These are phyloP conservation scores for Kondoa malvinella DNA, from an alignment of 768 basidiomycete genomes.

Conservation along the genomic window DNA sequence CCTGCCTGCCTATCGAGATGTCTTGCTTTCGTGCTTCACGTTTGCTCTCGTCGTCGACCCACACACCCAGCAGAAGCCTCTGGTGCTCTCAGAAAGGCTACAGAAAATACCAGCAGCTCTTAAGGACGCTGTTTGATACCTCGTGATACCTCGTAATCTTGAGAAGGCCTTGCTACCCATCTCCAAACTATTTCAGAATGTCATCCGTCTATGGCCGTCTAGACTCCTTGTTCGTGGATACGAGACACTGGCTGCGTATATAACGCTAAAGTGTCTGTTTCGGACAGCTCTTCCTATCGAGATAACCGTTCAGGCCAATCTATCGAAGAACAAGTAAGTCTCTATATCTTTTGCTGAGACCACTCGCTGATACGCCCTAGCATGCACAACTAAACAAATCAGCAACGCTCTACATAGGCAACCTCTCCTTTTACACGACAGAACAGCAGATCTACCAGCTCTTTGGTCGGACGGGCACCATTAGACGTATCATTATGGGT, in stretches of 20 bases:
- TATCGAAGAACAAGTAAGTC: constrained; percentile 4
- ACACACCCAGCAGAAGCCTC: too few species aligned
- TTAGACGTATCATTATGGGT: constrained; percentile 53
- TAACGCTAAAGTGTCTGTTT: too few species aligned
- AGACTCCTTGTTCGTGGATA: neutral
- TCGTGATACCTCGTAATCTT: neutral
- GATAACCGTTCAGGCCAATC: constrained; percentile 44
- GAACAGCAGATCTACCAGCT: constrained; percentile 92
- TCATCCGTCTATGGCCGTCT: neutral
- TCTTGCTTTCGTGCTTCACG: too few species aligned
- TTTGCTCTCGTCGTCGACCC: too few species aligned
- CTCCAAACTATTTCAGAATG: neutral
- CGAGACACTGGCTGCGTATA: too few species aligned
- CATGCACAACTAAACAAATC: constrained; percentile 1
- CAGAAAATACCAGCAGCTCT: too few species aligned
- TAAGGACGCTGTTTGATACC: neutral
- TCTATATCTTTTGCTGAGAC: constrained; percentile 39
- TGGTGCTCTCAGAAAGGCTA: too few species aligned
- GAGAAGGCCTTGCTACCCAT: neutral
- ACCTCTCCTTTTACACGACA: constrained; percentile 33
- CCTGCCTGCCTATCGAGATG: too few species aligned
- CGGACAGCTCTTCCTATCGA: constrained; percentile 66
- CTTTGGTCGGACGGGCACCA: constrained; percentile 74
- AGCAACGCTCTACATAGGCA: constrained; percentile 69
- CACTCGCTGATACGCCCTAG: neutral